Percentiles rank a stretch among this genome's conserved stretches.
These are phyloP conservation scores for Aegilops tauschii DNA, from an alignment of 176 grass and related monocot species.

Conservation along the genomic window DNA sequence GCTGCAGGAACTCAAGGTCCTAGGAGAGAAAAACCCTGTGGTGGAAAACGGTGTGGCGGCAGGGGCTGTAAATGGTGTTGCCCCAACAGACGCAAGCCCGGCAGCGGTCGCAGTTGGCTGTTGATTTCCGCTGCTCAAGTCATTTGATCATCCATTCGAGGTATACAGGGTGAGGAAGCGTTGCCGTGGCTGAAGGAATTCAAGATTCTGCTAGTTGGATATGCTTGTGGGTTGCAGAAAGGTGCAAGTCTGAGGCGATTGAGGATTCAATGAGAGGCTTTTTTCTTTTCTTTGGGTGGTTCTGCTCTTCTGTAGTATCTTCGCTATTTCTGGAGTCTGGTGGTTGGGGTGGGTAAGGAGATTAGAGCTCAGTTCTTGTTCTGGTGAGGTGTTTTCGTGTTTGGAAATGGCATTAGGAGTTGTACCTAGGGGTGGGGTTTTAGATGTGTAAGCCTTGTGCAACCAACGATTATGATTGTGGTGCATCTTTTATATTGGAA, in stretches of 20 bases:
- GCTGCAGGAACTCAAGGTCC: constrained; percentile 22
- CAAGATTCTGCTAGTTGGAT: not conserved
- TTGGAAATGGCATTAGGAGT: not conserved
- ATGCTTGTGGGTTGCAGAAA: constrained; percentile 34
- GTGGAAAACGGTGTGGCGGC: constrained; percentile 30
- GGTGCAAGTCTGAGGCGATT: constrained; percentile 34
- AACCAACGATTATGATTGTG: constrained; percentile 7
- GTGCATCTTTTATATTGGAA: not conserved
- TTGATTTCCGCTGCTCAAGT: constrained; percentile 31
- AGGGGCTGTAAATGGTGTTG: constrained; percentile 24
- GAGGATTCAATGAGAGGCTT: not conserved
- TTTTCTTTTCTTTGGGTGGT: not conserved
- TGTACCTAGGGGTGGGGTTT: constrained; percentile 30
- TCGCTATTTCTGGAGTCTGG: not conserved
- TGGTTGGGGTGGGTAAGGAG: constrained; percentile 13
- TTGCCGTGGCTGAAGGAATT: constrained; percentile 17
- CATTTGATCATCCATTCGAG: not conserved
- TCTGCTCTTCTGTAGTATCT: constrained; percentile 6
- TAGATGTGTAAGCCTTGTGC: constrained; percentile 25
- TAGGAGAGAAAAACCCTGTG: constrained; percentile 30
- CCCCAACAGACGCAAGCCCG: constrained; percentile 37
- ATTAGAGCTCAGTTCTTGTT: constrained; percentile 1
- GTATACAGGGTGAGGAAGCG: constrained; percentile 5
- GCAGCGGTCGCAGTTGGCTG: constrained; percentile 42
- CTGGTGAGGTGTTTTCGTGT: not conserved